These are phyloP conservation scores for Hygrocybe coccinea DNA, from an alignment of 768 basidiomycete genomes.

Conservation along the genomic window DNA sequence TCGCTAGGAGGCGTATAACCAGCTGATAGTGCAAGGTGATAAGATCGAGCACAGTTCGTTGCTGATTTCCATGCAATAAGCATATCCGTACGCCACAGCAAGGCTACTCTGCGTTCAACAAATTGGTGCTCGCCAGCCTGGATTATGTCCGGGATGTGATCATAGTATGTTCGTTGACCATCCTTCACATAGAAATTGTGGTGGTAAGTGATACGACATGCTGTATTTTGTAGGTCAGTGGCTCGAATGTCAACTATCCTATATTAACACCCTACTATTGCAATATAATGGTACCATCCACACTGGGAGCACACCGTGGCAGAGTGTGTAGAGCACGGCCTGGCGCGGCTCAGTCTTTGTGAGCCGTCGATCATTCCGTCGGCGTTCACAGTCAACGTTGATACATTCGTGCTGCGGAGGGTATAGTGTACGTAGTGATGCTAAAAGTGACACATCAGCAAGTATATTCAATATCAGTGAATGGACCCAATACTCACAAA, in stretches of 20 bases:
- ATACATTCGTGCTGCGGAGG: conserved; percentile 6
- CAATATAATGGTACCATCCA: conserved; percentile 21
- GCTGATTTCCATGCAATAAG: conserved; percentile 20
- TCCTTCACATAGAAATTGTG: conserved; percentile 23
- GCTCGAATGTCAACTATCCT: neutral
- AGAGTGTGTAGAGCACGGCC: conserved; percentile 18
- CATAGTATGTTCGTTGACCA: conserved; percentile 19
- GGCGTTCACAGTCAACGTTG: conserved; percentile 5
- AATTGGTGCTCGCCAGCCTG: conserved; percentile 12
- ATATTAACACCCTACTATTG: conserved; percentile 8
- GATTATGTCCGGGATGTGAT: conserved; percentile 12
- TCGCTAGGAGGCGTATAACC: conserved; percentile 7
- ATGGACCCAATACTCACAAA: neutral
- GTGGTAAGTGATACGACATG: conserved; percentile 22
- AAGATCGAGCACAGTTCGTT: conserved; percentile 25
- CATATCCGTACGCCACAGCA: neutral
- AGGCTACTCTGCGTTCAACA: neutral
- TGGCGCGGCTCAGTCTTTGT: conserved; percentile 18
- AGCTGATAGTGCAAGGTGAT: conserved; percentile 17
- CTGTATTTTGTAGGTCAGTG: conserved; percentile 2
- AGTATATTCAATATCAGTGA: neutral
- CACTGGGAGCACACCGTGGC: conserved; percentile 18
- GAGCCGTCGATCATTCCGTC: conserved; percentile 2
- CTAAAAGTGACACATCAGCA: neutral
- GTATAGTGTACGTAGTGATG: conserved; percentile 8